These are phyloP conservation scores for Cordia subcordata DNA, from an alignment of 257 asterid genomes.

Conservation along the genomic window DNA sequence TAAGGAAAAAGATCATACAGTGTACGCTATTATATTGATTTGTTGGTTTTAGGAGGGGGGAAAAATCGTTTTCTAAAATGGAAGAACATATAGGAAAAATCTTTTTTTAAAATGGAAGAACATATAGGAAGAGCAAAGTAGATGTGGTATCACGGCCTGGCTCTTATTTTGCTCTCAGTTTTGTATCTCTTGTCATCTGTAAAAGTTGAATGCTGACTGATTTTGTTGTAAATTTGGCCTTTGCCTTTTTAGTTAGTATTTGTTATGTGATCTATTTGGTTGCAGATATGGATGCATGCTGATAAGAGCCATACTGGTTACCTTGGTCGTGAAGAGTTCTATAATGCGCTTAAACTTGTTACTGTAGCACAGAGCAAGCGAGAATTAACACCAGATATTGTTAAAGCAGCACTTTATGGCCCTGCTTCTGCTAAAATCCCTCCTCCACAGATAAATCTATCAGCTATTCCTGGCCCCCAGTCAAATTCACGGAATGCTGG, in stretches of 20 bases:
- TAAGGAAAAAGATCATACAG: too few species aligned
- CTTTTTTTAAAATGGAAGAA: too few species aligned
- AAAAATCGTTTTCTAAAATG: too few species aligned
- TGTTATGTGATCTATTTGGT: background rate
- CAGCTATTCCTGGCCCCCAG: background rate
- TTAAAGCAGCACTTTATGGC: background rate
- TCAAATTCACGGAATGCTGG: background rate
- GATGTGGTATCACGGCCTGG: too few species aligned
- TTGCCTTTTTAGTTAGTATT: background rate
- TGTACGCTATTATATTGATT: too few species aligned
- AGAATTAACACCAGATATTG: constrained; percentile 8
- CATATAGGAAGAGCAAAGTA: too few species aligned
- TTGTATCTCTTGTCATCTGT: background rate
- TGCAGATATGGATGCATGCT: constrained; percentile 1
- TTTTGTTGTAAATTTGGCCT: background rate
- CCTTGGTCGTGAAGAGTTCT: background rate
- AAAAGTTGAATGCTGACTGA: too few species aligned
- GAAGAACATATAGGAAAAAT: too few species aligned
- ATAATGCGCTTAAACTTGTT: constrained; percentile 2
- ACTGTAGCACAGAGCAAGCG: constrained; percentile 4
- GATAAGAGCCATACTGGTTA: background rate
- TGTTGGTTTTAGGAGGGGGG: too few species aligned
- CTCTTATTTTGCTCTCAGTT: too few species aligned
- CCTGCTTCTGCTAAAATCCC: constrained; percentile 2
- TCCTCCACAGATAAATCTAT: background rate